Conservation (phyloP, 306 rosid species). For the Gastrolobium villosum region DNA sequence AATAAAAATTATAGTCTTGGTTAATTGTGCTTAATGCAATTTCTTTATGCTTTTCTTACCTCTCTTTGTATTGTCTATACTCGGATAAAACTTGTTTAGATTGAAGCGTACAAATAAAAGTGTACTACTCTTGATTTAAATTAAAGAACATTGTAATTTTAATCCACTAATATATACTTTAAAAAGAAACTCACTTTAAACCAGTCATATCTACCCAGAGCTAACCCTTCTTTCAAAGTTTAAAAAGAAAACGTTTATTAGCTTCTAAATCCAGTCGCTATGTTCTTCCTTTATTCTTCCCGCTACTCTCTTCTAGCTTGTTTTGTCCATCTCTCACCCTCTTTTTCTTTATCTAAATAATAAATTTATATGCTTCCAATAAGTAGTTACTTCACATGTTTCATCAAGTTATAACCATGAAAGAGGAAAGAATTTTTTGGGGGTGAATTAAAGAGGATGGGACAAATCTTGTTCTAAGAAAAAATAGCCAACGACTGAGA, state of each 20-base stretch:
- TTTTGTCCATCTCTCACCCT: neutral
- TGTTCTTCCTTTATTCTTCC: conserved; percentile 50
- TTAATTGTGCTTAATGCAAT: conserved; percentile 74
- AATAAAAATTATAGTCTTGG: conserved; percentile 57
- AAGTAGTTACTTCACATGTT: conserved; percentile 7
- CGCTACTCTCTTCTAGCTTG: conserved; percentile 30
- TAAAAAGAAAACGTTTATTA: conserved; percentile 48
- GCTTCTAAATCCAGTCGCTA: conserved; percentile 46
- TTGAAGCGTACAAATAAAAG: too few species aligned
- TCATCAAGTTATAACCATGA: conserved; percentile 3
- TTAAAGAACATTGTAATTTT: too few species aligned
- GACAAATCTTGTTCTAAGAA: conserved; percentile 52
- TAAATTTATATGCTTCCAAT: conserved; percentile 10
- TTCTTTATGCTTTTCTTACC: conserved; percentile 74
- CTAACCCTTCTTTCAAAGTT: conserved; percentile 54
- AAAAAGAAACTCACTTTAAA: neutral
- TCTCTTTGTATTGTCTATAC: conserved; percentile 54
- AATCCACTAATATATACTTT: neutral
- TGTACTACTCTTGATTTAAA: too few species aligned
- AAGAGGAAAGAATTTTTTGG: neutral
- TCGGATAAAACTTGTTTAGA: neutral
- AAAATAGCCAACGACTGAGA: conserved; percentile 25
- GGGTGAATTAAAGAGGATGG: conserved; percentile 31
- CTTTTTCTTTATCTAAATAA: conserved; percentile 24
- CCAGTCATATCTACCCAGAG: neutral